Base-by-base conservation (phyloP, 805 yeast genomes). In the Naumovozyma baii region DNA sequence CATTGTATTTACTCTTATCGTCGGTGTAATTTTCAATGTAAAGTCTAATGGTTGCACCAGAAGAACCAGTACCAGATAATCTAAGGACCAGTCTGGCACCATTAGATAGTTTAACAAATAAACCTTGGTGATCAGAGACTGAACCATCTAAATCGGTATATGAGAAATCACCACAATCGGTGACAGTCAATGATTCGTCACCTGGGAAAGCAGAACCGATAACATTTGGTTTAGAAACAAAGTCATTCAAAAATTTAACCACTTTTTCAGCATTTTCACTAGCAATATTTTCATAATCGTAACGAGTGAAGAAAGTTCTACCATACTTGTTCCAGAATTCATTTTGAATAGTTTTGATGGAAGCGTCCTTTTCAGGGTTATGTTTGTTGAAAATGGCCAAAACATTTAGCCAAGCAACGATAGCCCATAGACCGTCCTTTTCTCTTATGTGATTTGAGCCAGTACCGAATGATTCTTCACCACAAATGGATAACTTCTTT, bases 381-480 rank as follows among this genome's bases (percentile, higher is more conserved):
- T 66, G 57, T 52, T 72, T 68, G 54, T 78, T 77, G 60, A 82
- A 87, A 34, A 80, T 85, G 18, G 96, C 97, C 55, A 90, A 72
- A 40, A 90, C 86, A 56, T 92, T 92, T 57, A 92, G 74, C 98
- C 98, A 90, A 4, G 97, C 97, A 45, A 86, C 75, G 55, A 90
- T 77, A 29, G 97, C 97, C 98, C 98, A 90, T 44, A 90, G 65
- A 45, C 98, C 98, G 65, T 90, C 98, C 64, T 90, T 90, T 64
- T 90, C 98, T 61, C 98, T 82, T 49, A 92, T 83, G 59, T 90
- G 98, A 67, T 90, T 83, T 15, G 96, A 87, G 34, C 98, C 98
- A 20, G 98, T 90, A 56, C 98, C 98, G 55, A 90, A 90, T 22
- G 94, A 82, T 67, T 90, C 98, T 66, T 90, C 98, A 52, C 98